Evolutionary conservation across 148 eudicot species (phyloP).

Genomic region (Pharnaceum exiguum): DNA sequence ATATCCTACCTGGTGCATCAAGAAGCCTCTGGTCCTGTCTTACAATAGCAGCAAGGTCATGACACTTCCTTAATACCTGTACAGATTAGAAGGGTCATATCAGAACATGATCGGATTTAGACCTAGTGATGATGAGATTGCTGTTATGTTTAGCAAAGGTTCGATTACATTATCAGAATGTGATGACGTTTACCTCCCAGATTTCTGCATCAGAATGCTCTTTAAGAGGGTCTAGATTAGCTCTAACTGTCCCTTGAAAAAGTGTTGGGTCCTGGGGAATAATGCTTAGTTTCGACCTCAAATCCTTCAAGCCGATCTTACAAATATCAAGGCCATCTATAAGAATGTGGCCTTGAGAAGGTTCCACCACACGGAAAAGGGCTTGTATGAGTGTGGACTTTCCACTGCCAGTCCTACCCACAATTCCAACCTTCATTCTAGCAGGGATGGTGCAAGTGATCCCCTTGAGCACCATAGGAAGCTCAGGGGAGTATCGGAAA

Average conservation of each 20-base stretch:
- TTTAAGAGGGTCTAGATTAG: slow-evolving; percentile 71
- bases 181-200: slow-evolving; percentile 62
- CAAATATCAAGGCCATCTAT: slow-evolving; percentile 74
- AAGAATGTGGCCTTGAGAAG: slow-evolving; percentile 57
- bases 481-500: slow-evolving; percentile 60
- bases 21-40: slow-evolving; percentile 59
- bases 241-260: slow-evolving; percentile 82
- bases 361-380: slow-evolving; percentile 84
- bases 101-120: neutral
- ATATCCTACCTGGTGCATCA: slow-evolving; percentile 69
- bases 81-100: neutral
- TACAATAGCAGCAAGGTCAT: slow-evolving; percentile 47
- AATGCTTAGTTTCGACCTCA: slow-evolving; percentile 79
- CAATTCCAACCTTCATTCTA: slow-evolving; percentile 69
- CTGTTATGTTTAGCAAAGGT: too few relatives aligned
- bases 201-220: slow-evolving; percentile 66
- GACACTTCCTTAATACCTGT: slow-evolving; percentile 71
- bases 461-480: slow-evolving; percentile 75
- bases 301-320: slow-evolving; percentile 63
- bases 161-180: too few relatives aligned
- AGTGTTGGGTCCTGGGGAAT: slow-evolving; percentile 93
- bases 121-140: too few relatives aligned
- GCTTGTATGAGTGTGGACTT: slow-evolving; percentile 95
- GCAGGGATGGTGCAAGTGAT: slow-evolving; percentile 68
- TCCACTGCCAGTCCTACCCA: slow-evolving; percentile 93